These are phyloP conservation scores for Coemansia sp. DNA, from an alignment of 371 early-diverging fungal genomes.

Conservation along the genomic window DNA sequence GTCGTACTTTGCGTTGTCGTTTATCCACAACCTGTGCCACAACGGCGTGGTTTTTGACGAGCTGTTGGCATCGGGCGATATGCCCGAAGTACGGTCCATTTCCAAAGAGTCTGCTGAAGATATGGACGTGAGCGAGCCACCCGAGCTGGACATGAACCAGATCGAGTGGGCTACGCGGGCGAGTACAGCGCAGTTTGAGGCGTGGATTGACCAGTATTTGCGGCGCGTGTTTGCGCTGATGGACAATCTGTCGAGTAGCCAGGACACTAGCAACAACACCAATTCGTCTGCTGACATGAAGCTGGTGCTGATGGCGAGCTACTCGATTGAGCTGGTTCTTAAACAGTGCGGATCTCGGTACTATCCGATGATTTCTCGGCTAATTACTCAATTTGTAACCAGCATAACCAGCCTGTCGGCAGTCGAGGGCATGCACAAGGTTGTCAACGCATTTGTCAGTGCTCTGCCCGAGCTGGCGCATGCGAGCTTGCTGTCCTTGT, in stretches of 20 bases:
- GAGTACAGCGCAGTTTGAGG: slow-evolving; percentile 79
- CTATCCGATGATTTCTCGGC: slow-evolving; percentile 46
- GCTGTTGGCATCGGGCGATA: slow-evolving; percentile 25
- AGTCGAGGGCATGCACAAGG: slow-evolving; percentile 27
- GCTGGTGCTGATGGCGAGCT: slow-evolving; percentile 25
- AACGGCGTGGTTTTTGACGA: slow-evolving; percentile 42
- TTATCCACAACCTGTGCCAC: slow-evolving; percentile 55
- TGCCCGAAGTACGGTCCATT: slow-evolving; percentile 16
- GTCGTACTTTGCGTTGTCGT: slow-evolving; percentile 70
- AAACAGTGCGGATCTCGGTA: slow-evolving; percentile 44
- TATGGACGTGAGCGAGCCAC: slow-evolving; percentile 53
- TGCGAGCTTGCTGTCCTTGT: slow-evolving; percentile 28
- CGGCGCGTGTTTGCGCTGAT: slow-evolving; percentile 76
- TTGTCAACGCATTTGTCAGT: slow-evolving; percentile 32
- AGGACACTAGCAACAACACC: slow-evolving; percentile 25
- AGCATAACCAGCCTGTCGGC: slow-evolving; percentile 47
- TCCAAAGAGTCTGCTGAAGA: slow-evolving; percentile 14
- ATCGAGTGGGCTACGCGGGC: slow-evolving; percentile 65
- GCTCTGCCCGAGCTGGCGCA: slow-evolving; percentile 43
- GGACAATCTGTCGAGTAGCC: slow-evolving; percentile 47
- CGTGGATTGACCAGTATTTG: slow-evolving; percentile 82
- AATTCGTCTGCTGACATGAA: slow-evolving; percentile 15
- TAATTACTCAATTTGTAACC: slow-evolving; percentile 38
- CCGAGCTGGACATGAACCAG: slow-evolving; percentile 53
- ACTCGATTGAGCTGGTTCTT: slow-evolving; percentile 34